Base-by-base conservation (phyloP, 371 early-diverging fungal genomes). In the Mucor ambiguus region DNA sequence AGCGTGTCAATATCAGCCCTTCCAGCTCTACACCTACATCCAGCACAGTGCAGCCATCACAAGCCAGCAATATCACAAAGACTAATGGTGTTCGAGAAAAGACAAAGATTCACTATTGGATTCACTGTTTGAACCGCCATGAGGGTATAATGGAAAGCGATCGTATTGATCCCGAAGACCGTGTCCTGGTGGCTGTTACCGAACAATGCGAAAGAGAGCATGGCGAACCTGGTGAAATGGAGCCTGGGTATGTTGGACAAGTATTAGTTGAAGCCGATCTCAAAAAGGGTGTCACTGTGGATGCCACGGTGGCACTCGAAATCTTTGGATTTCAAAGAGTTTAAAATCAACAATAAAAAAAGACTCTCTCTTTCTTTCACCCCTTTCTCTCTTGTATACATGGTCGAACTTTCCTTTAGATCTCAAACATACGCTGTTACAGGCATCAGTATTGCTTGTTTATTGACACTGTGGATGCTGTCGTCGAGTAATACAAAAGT, bases 71-170 rank as follows among this genome's bases (percentile, higher is more conserved):
- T 16, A 14, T 26, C 3, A 2, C 54, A 28, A 33, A 55, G 29
- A 48, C 29, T 14, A 44, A 52, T 46, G 56, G 33, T 10, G 26
- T 61, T 3, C 61, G 55, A 6, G 54, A 61, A 52, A 69, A 68
- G 58, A 64, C 75, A 1, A 78, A 77, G 18, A 71, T 82, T 29
- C 75, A 72, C n/a, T 80, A 82, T 55, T 70, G 78, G 55, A 73
- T 82, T 16, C 72, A 80, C 28, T 82, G 83, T 32, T 60, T 82
- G 0, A 80, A 78, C 29, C 71, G 75, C 22, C 79, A 76, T 46
- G 72, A 76, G 56, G 60, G 66, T 3, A 52, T 77, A 8, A 33
- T 63, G 7, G 68, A 73, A 28, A 58, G 61, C 28, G 61, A 70
- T 3, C 64, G 64, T 4, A 68, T 82, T 4, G 78, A 79, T 28